Percentiles rank a stretch among this genome's conserved stretches.
Conservation (phyloP, 208 protist species). For the Vickermania spadyakhi region DNA sequence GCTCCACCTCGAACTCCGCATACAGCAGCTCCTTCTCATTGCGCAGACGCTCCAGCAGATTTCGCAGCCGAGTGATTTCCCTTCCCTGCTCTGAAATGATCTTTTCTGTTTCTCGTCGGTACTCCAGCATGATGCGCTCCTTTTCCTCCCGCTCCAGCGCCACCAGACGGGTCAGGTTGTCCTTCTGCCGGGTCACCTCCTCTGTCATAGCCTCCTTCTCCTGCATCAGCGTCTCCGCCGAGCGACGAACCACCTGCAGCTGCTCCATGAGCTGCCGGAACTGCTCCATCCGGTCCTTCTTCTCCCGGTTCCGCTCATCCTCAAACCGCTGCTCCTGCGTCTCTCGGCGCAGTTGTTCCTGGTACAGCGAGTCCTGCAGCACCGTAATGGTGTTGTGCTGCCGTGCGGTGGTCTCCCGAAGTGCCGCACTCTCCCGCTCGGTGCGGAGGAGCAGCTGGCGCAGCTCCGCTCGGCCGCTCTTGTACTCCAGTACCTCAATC, state of each 20-base stretch:
- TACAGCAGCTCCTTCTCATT: slow-evolving; percentile 24
- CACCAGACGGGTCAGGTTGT: slow-evolving; percentile 57
- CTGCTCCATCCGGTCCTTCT: slow-evolving; percentile 55
- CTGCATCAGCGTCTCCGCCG: slow-evolving; percentile 60
- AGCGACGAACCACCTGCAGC: slow-evolving; percentile 58
- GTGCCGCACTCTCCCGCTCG: slow-evolving; percentile 62
- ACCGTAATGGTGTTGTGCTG: slow-evolving; percentile 35
- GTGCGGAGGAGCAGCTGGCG: slow-evolving; percentile 55
- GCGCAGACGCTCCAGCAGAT: slow-evolving; percentile 48
- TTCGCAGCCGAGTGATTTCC: slow-evolving; percentile 69
- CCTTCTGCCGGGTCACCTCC: slow-evolving; percentile 52
- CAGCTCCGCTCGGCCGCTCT: slow-evolving; percentile 33
- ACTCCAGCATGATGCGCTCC: slow-evolving; percentile 79
- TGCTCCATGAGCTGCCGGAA: slow-evolving; percentile 70
- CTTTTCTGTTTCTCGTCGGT: slow-evolving; percentile 79
- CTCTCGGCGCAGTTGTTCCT: slow-evolving; percentile 36
- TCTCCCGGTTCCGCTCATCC: slow-evolving; percentile 25
- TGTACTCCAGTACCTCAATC: background rate
- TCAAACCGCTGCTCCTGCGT: slow-evolving; percentile 27
- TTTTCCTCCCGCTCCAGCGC: slow-evolving; percentile 82
- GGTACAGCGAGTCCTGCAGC: slow-evolving; percentile 43
- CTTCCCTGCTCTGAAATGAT: slow-evolving; percentile 79
- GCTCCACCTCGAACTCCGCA: slow-evolving; percentile 30
- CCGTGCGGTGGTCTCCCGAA: slow-evolving; percentile 43
- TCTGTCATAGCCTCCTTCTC: slow-evolving; percentile 53